These are phyloP conservation scores for Paramyrothecium sp. DNA, from an alignment of 2,329 filamentous ascomycete genomes.

Conservation along the genomic window DNA sequence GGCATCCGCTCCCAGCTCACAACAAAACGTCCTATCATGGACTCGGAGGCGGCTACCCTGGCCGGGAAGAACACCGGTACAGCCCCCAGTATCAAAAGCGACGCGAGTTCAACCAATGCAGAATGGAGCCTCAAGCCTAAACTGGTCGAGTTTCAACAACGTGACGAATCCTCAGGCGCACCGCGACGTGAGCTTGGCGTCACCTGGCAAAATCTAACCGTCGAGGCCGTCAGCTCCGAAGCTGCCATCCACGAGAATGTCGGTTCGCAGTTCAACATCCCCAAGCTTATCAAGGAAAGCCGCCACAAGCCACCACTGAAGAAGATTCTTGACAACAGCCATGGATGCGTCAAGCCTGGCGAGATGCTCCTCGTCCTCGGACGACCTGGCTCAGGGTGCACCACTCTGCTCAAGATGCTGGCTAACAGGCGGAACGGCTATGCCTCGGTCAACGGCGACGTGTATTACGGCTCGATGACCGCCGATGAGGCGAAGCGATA, in stretches of 20 bases:
- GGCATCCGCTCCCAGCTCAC: too few species aligned
- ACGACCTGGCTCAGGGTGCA: slow-evolving; percentile 68
- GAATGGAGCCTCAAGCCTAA: slow-evolving; percentile 47
- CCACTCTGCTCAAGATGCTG: slow-evolving; percentile 68
- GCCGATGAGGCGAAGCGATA: slow-evolving; percentile 48
- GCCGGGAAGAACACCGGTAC: neutral
- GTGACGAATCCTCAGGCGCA: slow-evolving; percentile 43
- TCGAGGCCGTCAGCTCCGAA: slow-evolving; percentile 59
- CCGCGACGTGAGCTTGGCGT: slow-evolving; percentile 56
- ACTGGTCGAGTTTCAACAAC: slow-evolving; percentile 40
- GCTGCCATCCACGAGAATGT: slow-evolving; percentile 66
- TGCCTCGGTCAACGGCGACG: slow-evolving; percentile 54
- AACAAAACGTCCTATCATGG: neutral
- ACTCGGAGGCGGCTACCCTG: neutral
- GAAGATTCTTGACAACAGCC: slow-evolving; percentile 63
- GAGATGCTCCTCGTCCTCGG: slow-evolving; percentile 72
- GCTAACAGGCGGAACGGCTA: slow-evolving; percentile 63
- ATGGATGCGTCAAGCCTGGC: slow-evolving; percentile 69
- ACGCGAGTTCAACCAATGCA: neutral
- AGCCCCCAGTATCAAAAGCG: neutral
- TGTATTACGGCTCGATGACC: slow-evolving; percentile 53
- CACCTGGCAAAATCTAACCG: slow-evolving; percentile 63
- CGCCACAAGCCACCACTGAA: slow-evolving; percentile 56
- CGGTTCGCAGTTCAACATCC: slow-evolving; percentile 56
- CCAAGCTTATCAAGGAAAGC: slow-evolving; percentile 50